Evolutionary conservation across 2,329 filamentous ascomycete species (phyloP), one percentile per base, ranked within the genome.

Genomic region (Monosporascus sp.): DNA sequence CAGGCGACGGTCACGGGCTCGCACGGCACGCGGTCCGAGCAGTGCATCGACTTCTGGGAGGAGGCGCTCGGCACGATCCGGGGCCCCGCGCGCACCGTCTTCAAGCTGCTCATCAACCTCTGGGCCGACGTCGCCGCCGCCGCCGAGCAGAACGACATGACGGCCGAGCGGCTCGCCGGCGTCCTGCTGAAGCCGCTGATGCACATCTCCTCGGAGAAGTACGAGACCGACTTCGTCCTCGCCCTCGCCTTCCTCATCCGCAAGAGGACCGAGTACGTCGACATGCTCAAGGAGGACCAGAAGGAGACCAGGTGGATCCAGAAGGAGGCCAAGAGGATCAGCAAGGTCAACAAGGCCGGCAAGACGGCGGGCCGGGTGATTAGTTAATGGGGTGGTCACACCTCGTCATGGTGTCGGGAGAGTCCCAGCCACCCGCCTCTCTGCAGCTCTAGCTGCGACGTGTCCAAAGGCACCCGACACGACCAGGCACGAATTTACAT

Each of bases 41-140:
- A 70, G 59, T 73, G 72, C 51, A 71, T 76, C 45, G 73, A 75
- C 54, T 76, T 76, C 51, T 76, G 74, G 74, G 72, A 75, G 54
- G 73, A 76, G 61, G 72, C 74, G 7, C 61, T 76, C 6, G 66
- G 66, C 24, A 70, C 71, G 1, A 62, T 75, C 9, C 65, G 68
- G 14, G 72, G 72, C 1, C 64, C 68, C 1, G 63, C 63, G 5
- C 66, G 72, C 39, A 68, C 62, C 47, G 53, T 75, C 34, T 68
- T 75, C 57, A 75, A 75, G 61, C 60, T 75, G 53, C 60, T 76
- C 58, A 61, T 76, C 25, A 73, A 73, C 50, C 60, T 75, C 17
- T 75, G 73, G 73, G 73, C 71, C 2, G 70, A 73, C 27, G 62
- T 75, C 17, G 69, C 72, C 3, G 66, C 70, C 22, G 67, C 67